Evolutionary conservation across 2,329 filamentous ascomycete species (phyloP).

Genomic region (Sporothrix protearum): DNA sequence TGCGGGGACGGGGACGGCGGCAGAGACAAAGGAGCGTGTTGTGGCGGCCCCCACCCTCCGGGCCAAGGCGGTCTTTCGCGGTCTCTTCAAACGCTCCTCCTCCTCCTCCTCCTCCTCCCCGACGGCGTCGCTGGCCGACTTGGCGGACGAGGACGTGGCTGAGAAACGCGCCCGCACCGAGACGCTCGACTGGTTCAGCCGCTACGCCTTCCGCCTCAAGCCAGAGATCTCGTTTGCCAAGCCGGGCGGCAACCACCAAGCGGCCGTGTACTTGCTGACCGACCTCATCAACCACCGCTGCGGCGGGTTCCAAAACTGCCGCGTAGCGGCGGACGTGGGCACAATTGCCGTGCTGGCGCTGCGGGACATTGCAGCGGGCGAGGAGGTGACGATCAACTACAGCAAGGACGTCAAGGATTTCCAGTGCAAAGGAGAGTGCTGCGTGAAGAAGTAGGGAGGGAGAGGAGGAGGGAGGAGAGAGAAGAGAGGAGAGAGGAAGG

Average conservation of each 20-base stretch:
- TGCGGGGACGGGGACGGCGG: background rate
- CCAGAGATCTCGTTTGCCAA: constrained; percentile 21
- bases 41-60: background rate
- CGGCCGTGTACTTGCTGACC: constrained; percentile 29
- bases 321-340: constrained; percentile 29
- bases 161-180: constrained; percentile 17
- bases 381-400: constrained; percentile 42
- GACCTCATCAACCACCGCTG: constrained; percentile 39
- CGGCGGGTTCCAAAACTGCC: constrained; percentile 31
- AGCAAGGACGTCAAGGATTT: constrained; percentile 32
- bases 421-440: constrained; percentile 32
- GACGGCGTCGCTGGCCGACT: background rate
- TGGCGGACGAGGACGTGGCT: background rate
- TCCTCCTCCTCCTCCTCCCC: background rate
- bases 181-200: constrained; percentile 28
- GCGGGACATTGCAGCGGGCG: constrained; percentile 32
- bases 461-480: background rate
- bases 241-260: constrained; percentile 24
- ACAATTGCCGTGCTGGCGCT: constrained; percentile 31
- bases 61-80: background rate
- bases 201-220: constrained; percentile 30
- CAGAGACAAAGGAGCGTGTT: background rate
- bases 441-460: constrained; percentile 11
- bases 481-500: background rate
- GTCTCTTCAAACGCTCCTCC: background rate